Base-by-base conservation (phyloP, 1,284 basidiomycete species). In the Golubevia sp. region DNA sequence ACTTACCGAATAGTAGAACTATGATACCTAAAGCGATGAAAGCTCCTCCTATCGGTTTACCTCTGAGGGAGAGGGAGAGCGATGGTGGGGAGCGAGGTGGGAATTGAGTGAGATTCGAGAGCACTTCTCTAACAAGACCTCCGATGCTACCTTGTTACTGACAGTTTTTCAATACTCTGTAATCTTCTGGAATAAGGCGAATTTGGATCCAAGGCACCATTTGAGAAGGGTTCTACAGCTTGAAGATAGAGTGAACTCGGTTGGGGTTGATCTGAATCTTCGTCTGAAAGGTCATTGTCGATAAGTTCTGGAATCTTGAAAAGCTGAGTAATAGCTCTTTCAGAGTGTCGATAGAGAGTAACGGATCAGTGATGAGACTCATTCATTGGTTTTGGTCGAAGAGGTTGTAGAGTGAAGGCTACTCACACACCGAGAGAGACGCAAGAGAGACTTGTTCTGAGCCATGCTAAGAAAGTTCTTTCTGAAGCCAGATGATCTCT, bases 391-490 rank as follows among this genome's bases (percentile, higher is more conserved):
- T 23, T 58, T 30, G 56, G 44, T 18, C n/a, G 11, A 26, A 38
- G 51, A n/a, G 6, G 21, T 24, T 44, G 20, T 30, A 4, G 20
- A 21, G 15, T 38, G 8, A 2, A 7, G 27, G 13, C 20, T 0
- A 76, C 74, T 54, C 58, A 76, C 74, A 80, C 76, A 11, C 79
- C 79, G 21, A 80, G 69, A 34, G 67, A 70, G 57, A 79, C 76
- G 18, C 79, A 68, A 50, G 68, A 68, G 2, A 85, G 61, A 15
- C 75, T 79, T 13, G 84, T 84, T 13, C 84, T 63, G 30, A 84
- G 66, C 83, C 83, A 84, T 38, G 84, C 83, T 4, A 84, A 61
- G 51, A 76, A 84, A 18, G 83, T 84, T 7, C 83, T 60, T 64
- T 84, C 84, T 11, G 75, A 70, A 3, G 82, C 83, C 2, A 84